phyloP scores from a whole-genome alignment of 345 rosid species.

The Melaleuca alternifolia region DNA sequence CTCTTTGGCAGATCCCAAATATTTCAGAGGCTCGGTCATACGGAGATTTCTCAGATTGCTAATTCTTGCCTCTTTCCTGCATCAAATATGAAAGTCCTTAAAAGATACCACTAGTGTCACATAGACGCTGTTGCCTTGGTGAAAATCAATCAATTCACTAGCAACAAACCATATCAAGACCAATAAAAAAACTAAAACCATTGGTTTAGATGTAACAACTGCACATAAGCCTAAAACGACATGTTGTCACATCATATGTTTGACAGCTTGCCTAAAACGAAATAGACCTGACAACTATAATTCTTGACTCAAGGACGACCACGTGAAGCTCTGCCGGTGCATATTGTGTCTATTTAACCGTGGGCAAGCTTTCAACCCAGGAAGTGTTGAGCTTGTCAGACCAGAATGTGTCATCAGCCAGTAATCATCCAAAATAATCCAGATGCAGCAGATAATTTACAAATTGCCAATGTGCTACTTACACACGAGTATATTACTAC shows the following conservation, averaged over 20 bases:
- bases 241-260: background rate
- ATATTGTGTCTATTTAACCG: background rate
- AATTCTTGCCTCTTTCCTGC: slow-evolving; percentile 44
- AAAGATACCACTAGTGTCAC: background rate
- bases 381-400: background rate
- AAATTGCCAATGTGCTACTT: background rate
- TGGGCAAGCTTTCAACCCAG: background rate
- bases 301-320: background rate
- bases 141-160: background rate
- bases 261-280: background rate
- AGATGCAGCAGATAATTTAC: background rate
- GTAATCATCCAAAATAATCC: background rate
- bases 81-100: background rate
- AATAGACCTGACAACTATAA: background rate
- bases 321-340: background rate
- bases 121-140: background rate
- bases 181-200: background rate
- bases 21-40: slow-evolving; percentile 17
- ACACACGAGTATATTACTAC: background rate
- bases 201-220: background rate
- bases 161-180: background rate
- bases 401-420: background rate
- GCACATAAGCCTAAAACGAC: background rate
- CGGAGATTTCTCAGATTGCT: slow-evolving; percentile 9
- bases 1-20: slow-evolving; percentile 22